Evolutionary conservation across 208 protist species (phyloP), one percentile per base, ranked within the genome.

Genomic region (Leishmania turanica): DNA sequence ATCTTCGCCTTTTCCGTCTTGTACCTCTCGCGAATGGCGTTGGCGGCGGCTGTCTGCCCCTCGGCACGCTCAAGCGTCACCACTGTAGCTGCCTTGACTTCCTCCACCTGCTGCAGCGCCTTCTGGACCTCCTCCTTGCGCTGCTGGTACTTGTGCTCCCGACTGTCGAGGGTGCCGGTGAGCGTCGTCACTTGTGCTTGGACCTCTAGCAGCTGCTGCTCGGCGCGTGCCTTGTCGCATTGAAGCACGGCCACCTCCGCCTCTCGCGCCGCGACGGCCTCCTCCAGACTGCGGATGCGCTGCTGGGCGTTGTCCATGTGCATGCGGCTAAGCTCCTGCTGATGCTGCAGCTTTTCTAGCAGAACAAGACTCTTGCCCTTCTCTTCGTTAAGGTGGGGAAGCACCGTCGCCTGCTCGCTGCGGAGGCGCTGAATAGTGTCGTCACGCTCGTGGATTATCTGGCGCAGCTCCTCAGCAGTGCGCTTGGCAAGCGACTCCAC

Each of bases 1-100:
- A 93, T 93, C 79, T 91, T 91, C 11, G 84, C 69, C 71, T 86
- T 86, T 64, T 93, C 90, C 70, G 90, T 89, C 79, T 90, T 90
- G 86, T 92, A 93, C 65, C 87, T 88, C 21, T 86, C 87, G 1
- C 84, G 80, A 40, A 96, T 73, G n/a, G 77, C 77, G 49, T 79
- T 75, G 60, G 91, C 88, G 3, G 85, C 85, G n/a, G 84, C 64
- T 31, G 76, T 85, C 85, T 90, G 78, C 53, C 77, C 80, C 66
- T 81, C 83, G 71, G 90, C 81, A 69, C 84, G 24, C 73, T 83
- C 79, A 45, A 85, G 64, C 24, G 79, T 79, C 45, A 76, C 65
- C n/a, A 73, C 80, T 56, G 85, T 79, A 21, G 85, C 81, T 65
- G 80, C 69, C 60, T 73, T 69, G 74, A 87, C 86, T 42, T 91